Base-by-base conservation (phyloP, 148 eudicot species). In the Camellia lanceoleosa region DNA sequence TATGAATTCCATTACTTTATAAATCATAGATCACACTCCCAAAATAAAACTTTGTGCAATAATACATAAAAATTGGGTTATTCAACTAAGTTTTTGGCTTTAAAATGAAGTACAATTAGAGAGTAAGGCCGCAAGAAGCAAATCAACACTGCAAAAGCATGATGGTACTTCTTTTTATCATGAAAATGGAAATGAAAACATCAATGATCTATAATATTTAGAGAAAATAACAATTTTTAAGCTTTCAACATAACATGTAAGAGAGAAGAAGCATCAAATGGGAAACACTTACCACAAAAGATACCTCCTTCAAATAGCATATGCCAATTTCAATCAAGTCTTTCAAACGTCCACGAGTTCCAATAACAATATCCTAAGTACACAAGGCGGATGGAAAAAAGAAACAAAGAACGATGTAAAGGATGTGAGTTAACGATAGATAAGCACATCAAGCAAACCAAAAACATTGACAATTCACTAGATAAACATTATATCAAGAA, bases 291-390 rank as follows among this genome's bases (percentile, higher is more conserved):
- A 93, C 99, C 97, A 92, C 98, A 88, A 89, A 96, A 13, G 97
- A 91, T 18, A 92, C 97, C 46, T 94, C 97, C 73, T 88, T 82
- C 63, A 96, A 87, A 80, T 78, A 23, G 84, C 97, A 96, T 71
- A 82, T 79, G 78, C 97, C 95, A 91, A 90, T 94, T 84, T 91
- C 97, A 81, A 96, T 96, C 86, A 96, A 88, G 85, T 96, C 99
- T 79, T 84, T 93, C 90, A 96, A 79, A 54, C 99, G 97, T 66
- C 99, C 98, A 76, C 98, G 99, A 56, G 99, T 96, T 30, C 92
- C 99, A 88, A 96, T 92, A 58, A 94, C 99, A 79, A 96, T 91
- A 74, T 96, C 99, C 99, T 96, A 89, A 71, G 20, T 19, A 54
- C 80, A 81, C 67, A 87, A 67, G 56, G n/a, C 49, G 64, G 61